Conservation (phyloP, 2,329 filamentous ascomycete genomes). For the Pyrenophora graminea region DNA sequence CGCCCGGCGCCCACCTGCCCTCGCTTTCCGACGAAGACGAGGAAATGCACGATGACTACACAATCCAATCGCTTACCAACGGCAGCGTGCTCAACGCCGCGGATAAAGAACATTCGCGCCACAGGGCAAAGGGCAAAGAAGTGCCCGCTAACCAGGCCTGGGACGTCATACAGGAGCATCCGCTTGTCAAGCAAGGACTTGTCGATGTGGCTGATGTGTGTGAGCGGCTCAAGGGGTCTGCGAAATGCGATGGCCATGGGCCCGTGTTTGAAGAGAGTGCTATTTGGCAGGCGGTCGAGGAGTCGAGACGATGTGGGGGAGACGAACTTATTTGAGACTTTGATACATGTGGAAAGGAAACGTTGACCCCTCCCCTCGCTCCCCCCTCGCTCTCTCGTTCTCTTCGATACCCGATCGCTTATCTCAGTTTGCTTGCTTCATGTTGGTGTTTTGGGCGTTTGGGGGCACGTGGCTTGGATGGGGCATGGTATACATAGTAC, state of each 20-base stretch:
- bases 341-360: background rate
- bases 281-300: constrained; percentile 74
- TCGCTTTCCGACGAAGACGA: constrained; percentile 15
- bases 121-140: constrained; percentile 30
- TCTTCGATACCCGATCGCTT: constrained; percentile 9
- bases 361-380: background rate
- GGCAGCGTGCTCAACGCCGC: constrained; percentile 40
- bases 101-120: constrained; percentile 33
- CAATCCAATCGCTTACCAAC: constrained; percentile 34
- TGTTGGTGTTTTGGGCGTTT: constrained; percentile 7
- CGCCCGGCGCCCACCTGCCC: constrained; percentile 40
- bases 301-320: constrained; percentile 74
- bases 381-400: background rate
- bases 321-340: constrained; percentile 70
- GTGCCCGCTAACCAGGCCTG: constrained; percentile 64
- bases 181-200: constrained; percentile 73
- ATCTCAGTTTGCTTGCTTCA: background rate
- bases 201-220: constrained; percentile 83
- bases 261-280: constrained; percentile 83
- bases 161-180: constrained; percentile 85
- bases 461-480: background rate
- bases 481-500: no score
- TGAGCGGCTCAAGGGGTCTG: constrained; percentile 73
- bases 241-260: constrained; percentile 81
- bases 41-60: constrained; percentile 30